These are phyloP conservation scores for Eutypa lata DNA, from an alignment of 2,329 filamentous ascomycete species.

Conservation along the genomic window DNA sequence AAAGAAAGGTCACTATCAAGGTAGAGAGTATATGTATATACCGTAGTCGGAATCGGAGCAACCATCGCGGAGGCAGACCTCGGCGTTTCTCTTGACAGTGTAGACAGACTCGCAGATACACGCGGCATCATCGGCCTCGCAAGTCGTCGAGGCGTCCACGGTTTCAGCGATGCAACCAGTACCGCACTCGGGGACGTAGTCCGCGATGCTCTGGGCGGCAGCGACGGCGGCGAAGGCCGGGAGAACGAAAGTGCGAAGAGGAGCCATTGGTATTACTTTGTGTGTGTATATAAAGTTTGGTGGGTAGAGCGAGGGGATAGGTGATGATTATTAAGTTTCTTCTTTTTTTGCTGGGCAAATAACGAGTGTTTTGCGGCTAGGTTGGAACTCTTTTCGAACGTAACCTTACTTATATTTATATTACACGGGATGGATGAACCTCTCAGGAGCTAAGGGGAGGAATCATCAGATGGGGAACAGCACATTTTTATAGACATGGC, in stretches of 20 bases:
- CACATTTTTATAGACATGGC: background rate
- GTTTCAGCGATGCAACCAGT: slow-evolving; percentile 19
- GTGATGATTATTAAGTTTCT: too few species aligned
- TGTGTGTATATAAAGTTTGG: background rate
- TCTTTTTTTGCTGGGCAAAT: too few species aligned
- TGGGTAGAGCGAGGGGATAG: too few species aligned
- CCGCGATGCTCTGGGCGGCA: slow-evolving; percentile 21
- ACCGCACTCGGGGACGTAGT: slow-evolving; percentile 24
- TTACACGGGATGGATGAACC: background rate
- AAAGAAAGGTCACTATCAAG: background rate
- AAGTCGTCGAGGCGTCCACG: slow-evolving; percentile 23
- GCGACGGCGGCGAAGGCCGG: slow-evolving; percentile 21
- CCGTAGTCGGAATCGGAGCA: slow-evolving; percentile 25
- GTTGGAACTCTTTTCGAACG: background rate
- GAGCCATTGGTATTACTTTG: slow-evolving; percentile 18
- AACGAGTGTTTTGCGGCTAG: background rate
- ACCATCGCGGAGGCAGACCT: slow-evolving; percentile 23
- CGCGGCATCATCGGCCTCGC: slow-evolving; percentile 18
- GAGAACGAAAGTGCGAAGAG: slow-evolving; percentile 20
- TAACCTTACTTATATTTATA: background rate
- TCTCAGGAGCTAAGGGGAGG: background rate
- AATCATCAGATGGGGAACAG: background rate
- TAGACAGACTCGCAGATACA: slow-evolving; percentile 25
- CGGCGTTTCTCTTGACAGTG: slow-evolving; percentile 25
- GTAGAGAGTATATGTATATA: slow-evolving; percentile 5